Base-by-base conservation (phyloP, 2,329 filamentous ascomycete genomes). In the Monilinia fructigena region DNA sequence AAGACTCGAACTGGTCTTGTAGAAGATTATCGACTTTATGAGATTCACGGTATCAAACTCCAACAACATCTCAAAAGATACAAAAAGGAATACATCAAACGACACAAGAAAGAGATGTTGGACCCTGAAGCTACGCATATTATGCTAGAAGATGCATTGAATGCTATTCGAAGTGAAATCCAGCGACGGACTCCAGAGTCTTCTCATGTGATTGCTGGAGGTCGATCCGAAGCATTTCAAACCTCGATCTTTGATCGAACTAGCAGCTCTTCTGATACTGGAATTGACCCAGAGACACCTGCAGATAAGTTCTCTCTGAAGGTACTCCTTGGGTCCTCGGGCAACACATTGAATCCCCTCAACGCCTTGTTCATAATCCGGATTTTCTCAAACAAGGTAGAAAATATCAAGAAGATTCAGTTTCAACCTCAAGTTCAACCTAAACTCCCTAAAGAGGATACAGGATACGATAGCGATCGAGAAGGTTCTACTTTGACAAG, bases 11-110 rank as follows among this genome's bases (percentile, higher is more conserved):
- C 79, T 1, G 81, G 82, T 7, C 74, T 83, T 42, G 79, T 83
- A 0, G 81, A 84, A 64, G 84, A 86, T 70, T 86, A 83, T 70
- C 77, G 81, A 16, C 76, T 82, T 12, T 84, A 83, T 61, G 75
- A 79, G 23, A 81, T 85, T 23, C 84, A 86, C 66, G 83, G 83
- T 0, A 77, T 78, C 48, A 80, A 78, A 61, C 74, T 86, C 20
- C 68, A 79, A 3, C 74, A 78, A 38, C 81, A 84, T 71, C 66
- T 83, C 0, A 71, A 73, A n/a, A 77, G 77, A 7, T 77, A 72
- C 77, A 28, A 78, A 77, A 72, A 79, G 18, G 71, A 74, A 63
- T 69, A 70, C 73, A 68, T 78, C 70, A 58, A 55, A 11, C 20
- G 40, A 10, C 60, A 68, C 0, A 65, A 70, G 18, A 68, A 66